These are phyloP conservation scores for Phalaenopsis hybrid DNA, from an alignment of 116 monocot genomes.

Conservation along the genomic window DNA sequence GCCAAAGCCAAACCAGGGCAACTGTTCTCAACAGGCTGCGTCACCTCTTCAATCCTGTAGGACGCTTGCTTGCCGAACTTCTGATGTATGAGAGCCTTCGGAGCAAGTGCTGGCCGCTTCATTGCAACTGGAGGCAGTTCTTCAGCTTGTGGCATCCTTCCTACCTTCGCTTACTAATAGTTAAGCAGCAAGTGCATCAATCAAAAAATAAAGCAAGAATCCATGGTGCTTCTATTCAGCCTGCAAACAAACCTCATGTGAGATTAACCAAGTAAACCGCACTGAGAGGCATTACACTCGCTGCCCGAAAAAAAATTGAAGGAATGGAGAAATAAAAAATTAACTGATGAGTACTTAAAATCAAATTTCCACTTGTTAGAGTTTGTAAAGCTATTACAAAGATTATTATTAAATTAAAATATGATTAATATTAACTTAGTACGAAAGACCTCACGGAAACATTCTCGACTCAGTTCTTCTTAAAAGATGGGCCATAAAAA, in stretches of 20 bases:
- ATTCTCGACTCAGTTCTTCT: neutral
- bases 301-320: too few species aligned
- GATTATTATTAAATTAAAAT: too few species aligned
- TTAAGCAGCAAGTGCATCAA: neutral
- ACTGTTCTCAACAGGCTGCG: conserved; percentile 31
- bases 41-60: conserved; percentile 70
- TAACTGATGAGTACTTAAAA: too few species aligned
- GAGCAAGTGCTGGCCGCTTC: conserved; percentile 36
- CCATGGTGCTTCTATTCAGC: neutral
- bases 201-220: neutral
- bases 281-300: too few species aligned
- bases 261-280: too few species aligned
- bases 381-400: too few species aligned
- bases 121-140: conserved; percentile 9
- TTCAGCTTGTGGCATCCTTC: conserved; percentile 17
- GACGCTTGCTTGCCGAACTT: conserved; percentile 59
- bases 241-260: too few species aligned
- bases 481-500: neutral
- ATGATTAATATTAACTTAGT: too few species aligned
- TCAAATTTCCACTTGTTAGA: too few species aligned
- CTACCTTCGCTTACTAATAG: neutral
- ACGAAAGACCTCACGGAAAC: too few species aligned
- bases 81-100: conserved; percentile 81
- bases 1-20: conserved; percentile 67
- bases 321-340: too few species aligned